Base-by-base conservation (phyloP, 257 asterid genomes). In the Primulina eburnea region DNA sequence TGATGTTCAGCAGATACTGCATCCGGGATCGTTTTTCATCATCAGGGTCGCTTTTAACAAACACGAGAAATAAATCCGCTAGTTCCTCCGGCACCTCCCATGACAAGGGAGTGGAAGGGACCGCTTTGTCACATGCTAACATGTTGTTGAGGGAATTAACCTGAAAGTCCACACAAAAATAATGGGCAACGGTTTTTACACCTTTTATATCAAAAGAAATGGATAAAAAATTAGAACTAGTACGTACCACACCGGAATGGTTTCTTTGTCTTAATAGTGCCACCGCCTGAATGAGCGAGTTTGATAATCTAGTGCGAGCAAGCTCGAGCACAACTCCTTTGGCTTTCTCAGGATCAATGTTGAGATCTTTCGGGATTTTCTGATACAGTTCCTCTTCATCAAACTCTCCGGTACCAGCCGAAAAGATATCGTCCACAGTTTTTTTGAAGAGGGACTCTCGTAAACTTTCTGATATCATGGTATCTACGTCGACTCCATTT, bases 351-450 rank as follows among this genome's bases (percentile, higher is more conserved):
- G 68, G 70, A 70, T 83, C 76, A 37, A 94, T 87, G 72, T 77
- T 89, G 24, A 94, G 95, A 86, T 91, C 97, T 77, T 82, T 80
- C 0, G 99, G 98, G 56, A 91, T 87, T 77, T 87, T 89, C 82
- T 85, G 81, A 67, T 82, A 94, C 57, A 85, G 92, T 78, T 94
- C 99, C 80, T 84, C 97, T 55, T 76, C 86, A 8, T 91, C 90
- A 64, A 94, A 94, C 73, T 91, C 99, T 40, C 99, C 99, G 33
- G 98, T 94, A 47, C 98, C 99, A 14, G 97, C 88, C 5, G 99
- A 89, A 85, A 94, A 87, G 35, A 91, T 82, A 32, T 79, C 84
- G 62, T 83, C 97, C 3, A 91, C 71, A 1, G 88, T 84, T 43
- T 43, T 43, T n/a, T 90, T 91, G 76, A 82, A 91, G 67, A 94